Base-by-base conservation (phyloP, 768 basidiomycete genomes). In the Mycena filopes region DNA sequence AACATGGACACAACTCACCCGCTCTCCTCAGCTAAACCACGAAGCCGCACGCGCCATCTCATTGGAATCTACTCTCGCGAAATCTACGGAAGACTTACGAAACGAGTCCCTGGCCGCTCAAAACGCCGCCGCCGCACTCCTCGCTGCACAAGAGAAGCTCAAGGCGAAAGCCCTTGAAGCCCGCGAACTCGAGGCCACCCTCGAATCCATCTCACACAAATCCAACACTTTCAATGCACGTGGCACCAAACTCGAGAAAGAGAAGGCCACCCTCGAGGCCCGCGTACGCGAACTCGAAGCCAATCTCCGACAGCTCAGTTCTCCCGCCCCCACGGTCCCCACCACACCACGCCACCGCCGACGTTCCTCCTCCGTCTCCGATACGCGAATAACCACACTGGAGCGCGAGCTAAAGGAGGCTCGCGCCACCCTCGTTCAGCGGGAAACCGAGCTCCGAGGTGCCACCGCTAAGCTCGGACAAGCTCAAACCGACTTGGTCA, bases 311-410 rank as follows among this genome's bases (percentile, higher is more conserved):
- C 81, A 82, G 38, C 72, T 72, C 60, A 75, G 70, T 51, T 72
- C 72, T 42, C 69, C 79, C 47, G 63, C 79, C 63, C 71, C 76
- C 46, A 73, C 79, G 61, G 73, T 77, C 40, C 36, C 66, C 43
- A 60, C 67, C n/a, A 68, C 71, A 6, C 67, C 74, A 54, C 73
- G 73, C 45, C 77, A 76, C 23, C 82, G 86, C 29, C 81, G 83
- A 33, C 83, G 88, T 23, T 88, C 90, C 23, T 89, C 89, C 1
- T 89, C 89, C 0, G 76, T 86, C 36, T 84, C 87, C 3, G 83
- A 80, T 62, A 78, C 86, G 63, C 79, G 81, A 50, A 76, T 87
- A 21, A 76, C 79, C 2, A 77, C 78, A 3, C 74, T 92, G 25
- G 87, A 92, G 73, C 83, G 83, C 48, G 88, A 92, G 43, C 73